These are phyloP conservation scores for Carex parvula DNA, from an alignment of 176 grass and related monocot species.

Conservation along the genomic window DNA sequence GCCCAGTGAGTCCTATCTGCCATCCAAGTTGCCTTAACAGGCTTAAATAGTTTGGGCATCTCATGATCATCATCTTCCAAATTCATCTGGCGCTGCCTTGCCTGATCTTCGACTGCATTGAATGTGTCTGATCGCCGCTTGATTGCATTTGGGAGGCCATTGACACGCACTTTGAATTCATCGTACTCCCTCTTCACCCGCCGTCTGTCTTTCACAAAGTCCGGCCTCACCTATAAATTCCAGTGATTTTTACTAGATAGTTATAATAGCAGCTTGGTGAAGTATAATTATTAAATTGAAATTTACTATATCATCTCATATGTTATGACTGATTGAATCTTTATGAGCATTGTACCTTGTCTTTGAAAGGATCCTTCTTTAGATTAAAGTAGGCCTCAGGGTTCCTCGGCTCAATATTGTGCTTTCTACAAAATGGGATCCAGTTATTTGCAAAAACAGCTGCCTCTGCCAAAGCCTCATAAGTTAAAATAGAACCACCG, in stretches of 20 bases:
- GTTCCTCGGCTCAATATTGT: constrained; percentile 64
- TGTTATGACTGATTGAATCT: background rate
- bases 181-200: constrained; percentile 84
- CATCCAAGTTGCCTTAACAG: constrained; percentile 62
- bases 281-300: background rate
- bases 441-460: constrained; percentile 69
- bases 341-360: constrained; percentile 21
- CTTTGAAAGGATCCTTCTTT: constrained; percentile 76
- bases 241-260: background rate
- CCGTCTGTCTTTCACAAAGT: constrained; percentile 82
- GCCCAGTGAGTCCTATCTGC: constrained; percentile 63
- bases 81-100: constrained; percentile 29
- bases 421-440: constrained; percentile 96
- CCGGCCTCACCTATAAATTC: constrained; percentile 39
- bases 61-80: constrained; percentile 24
- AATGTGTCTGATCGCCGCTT: constrained; percentile 53
- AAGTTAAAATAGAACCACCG: constrained; percentile 67
- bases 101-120: constrained; percentile 45
- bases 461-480: constrained; percentile 73
- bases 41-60: constrained; percentile 25
- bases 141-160: constrained; percentile 45
- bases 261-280: background rate
- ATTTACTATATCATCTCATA: background rate
- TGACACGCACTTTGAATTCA: constrained; percentile 71
- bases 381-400: constrained; percentile 92